Evolutionary conservation across 768 basidiomycete species (phyloP).

Genomic region (Rhizopogon vinicolor): DNA sequence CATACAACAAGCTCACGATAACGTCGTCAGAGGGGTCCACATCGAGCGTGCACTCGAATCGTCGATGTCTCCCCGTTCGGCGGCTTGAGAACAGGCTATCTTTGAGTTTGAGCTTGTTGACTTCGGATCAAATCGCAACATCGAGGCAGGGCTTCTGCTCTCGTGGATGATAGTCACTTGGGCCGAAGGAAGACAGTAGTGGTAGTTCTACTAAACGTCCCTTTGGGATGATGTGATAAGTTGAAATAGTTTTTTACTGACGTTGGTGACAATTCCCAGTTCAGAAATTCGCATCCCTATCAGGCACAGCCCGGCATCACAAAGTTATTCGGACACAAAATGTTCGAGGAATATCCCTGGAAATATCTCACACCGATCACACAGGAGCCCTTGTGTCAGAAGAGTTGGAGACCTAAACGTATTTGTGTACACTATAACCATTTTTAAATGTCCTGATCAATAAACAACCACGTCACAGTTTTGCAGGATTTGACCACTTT

Average conservation of each 20-base stretch:
- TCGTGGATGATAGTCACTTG: neutral
- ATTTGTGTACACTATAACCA: neutral
- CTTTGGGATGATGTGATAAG: neutral
- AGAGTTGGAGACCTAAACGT: neutral
- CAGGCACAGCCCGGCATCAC: neutral
- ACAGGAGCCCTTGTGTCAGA: neutral
- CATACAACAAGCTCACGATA: neutral
- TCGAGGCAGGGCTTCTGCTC: neutral
- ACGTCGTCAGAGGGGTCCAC: neutral
- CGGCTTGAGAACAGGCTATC: neutral
- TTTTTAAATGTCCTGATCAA: neutral
- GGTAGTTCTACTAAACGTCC: too few relatives aligned
- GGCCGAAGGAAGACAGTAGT: too few relatives aligned
- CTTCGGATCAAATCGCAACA: neutral
- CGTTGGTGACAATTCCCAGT: neutral
- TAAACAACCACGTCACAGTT: slow-evolving; percentile 33
- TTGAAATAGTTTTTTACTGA: neutral
- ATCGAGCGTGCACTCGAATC: neutral
- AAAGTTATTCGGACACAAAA: neutral
- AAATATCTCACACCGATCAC: neutral
- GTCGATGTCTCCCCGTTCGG: neutral
- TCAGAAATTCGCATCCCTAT: neutral
- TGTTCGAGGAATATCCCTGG: neutral
- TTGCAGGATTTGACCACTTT: slow-evolving; percentile 53
- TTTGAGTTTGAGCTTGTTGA: neutral